These are phyloP conservation scores for Trichosporon faecale DNA, from an alignment of 1,284 basidiomycete species.

Conservation along the genomic window DNA sequence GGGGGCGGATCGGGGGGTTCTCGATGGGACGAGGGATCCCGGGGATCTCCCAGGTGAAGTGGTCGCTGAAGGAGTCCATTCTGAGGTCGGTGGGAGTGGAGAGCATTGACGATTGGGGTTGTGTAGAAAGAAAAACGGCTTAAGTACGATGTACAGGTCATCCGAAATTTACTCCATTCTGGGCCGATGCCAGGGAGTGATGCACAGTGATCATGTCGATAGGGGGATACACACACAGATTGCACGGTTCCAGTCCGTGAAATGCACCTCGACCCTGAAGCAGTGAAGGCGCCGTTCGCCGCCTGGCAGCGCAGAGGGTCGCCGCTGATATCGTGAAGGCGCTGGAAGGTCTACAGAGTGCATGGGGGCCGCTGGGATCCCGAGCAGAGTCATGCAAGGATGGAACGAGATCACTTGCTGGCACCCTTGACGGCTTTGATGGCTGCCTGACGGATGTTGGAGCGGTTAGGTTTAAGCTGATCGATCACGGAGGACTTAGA, in stretches of 20 bases:
- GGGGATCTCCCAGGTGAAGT: neutral
- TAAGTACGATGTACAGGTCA: neutral
- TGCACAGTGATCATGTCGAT: neutral
- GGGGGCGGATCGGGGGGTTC: neutral
- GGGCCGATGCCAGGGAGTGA: neutral
- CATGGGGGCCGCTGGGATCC: neutral
- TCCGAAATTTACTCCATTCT: neutral
- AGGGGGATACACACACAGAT: neutral
- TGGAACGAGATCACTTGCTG: neutral
- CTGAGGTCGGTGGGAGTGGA: neutral
- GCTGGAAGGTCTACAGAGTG: neutral
- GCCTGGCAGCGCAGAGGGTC: neutral
- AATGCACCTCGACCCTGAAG: neutral
- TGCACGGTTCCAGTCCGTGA: neutral
- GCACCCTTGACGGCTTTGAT: neutral
- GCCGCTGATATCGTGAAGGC: neutral
- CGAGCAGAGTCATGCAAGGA: neutral
- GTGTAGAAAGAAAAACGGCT: neutral
- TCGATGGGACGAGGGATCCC: neutral
- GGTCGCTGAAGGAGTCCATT: neutral
- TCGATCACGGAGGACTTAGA: constrained; percentile 6
- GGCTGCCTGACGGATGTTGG: neutral
- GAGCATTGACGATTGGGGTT: neutral
- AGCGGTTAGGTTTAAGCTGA: constrained; percentile 15
- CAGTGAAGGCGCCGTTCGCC: neutral